These are phyloP conservation scores for Raphidocelis subcapitata DNA, from an alignment of 139 green algal genomes.

Conservation along the genomic window DNA sequence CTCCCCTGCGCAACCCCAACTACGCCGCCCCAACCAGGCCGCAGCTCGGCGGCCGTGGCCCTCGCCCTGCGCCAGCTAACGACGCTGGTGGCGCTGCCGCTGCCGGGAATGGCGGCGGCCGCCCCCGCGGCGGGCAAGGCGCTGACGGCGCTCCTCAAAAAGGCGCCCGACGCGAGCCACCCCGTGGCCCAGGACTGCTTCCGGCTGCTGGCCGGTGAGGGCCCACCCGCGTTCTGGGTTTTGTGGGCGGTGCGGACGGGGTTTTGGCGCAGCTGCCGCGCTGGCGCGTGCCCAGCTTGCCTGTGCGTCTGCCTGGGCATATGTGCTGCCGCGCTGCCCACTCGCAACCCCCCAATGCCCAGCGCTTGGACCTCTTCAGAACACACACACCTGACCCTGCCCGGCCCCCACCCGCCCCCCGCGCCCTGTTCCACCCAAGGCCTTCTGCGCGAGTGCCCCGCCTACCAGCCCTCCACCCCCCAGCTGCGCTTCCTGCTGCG, in stretches of 20 bases:
- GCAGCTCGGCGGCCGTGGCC: conserved; percentile 32
- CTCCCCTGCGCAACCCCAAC: too few relatives aligned
- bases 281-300: too few relatives aligned
- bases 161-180: conserved; percentile 48
- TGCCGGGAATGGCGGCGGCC: conserved; percentile 47
- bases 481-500: conserved; percentile 79
- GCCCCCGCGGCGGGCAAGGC: conserved; percentile 37
- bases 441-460: conserved; percentile 64
- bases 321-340: too few relatives aligned
- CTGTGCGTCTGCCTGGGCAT: too few relatives aligned
- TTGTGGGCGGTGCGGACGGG: too few relatives aligned
- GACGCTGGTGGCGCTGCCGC: conserved; percentile 51
- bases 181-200: conserved; percentile 62
- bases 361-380: too few relatives aligned
- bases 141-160: conserved; percentile 57
- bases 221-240: too few relatives aligned
- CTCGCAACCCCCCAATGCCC: too few relatives aligned
- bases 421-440: conserved; percentile 26
- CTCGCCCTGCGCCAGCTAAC: conserved; percentile 57
- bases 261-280: too few relatives aligned
- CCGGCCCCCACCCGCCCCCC: too few relatives aligned
- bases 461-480: conserved; percentile 55
- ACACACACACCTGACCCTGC: too few relatives aligned
- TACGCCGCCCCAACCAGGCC: too few relatives aligned
- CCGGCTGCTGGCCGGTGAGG: conserved; percentile 42